phyloP scores from a whole-genome alignment of 495 filamentous ascomycete genomes.

The Talaromyces borbonicus region DNA sequence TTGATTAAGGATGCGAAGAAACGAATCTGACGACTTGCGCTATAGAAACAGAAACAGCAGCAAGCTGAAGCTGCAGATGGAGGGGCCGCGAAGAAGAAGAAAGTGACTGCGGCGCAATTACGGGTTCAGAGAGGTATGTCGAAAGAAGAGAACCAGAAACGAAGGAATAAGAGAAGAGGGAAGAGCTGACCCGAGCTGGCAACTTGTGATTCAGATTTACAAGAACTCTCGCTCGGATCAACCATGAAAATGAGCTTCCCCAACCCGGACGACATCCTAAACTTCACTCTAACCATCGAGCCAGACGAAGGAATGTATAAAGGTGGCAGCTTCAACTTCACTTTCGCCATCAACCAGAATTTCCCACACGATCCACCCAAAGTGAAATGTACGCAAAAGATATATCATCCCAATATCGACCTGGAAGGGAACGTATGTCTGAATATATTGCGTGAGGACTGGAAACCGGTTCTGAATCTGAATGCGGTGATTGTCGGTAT shows the following conservation, averaged over 20 bases:
- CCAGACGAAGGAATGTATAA: conserved; percentile 99
- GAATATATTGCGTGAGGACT: conserved; percentile 95
- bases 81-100: conserved; percentile 76
- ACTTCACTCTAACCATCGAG: conserved; percentile 87
- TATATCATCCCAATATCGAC: conserved; percentile 93
- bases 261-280: conserved; percentile 92
- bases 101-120: conserved; percentile 91
- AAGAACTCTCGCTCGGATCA: conserved; percentile 76
- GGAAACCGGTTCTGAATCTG: conserved; percentile 95
- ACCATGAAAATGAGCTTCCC: conserved; percentile 93
- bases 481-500: conserved; percentile 95
- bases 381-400: conserved; percentile 95
- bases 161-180: too few species aligned
- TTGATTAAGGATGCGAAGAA: too few species aligned
- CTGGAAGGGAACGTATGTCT: conserved; percentile 95
- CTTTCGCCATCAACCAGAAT: conserved; percentile 82
- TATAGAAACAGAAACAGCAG: conserved; percentile 81
- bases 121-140: conserved; percentile 98
- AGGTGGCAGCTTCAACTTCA: conserved; percentile 80
- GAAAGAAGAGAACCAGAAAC: too few species aligned
- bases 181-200: too few species aligned
- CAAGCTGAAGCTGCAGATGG: conserved; percentile 83
- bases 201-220: conserved; percentile 53
- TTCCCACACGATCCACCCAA: conserved; percentile 98
- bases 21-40: conserved; percentile 6